Conservation (phyloP, 495 filamentous ascomycete species). For the Glonium stellatum region DNA sequence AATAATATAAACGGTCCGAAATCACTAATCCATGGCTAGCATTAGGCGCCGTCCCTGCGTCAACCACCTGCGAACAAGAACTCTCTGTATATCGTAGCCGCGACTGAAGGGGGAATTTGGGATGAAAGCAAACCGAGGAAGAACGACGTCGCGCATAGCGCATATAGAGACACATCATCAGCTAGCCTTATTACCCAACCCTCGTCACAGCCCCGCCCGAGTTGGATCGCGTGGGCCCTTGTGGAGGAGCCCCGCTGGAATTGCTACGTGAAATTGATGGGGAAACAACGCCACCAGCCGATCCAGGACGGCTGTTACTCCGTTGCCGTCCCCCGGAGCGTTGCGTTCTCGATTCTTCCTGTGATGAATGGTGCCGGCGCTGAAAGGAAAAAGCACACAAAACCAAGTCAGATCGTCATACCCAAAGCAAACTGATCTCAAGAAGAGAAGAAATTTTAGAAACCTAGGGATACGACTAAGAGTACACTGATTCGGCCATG, state of each 20-base stretch:
- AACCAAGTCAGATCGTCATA: constrained; percentile 26
- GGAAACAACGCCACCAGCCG: constrained; percentile 18
- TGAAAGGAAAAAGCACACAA: constrained; percentile 26
- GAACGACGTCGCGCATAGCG: constrained; percentile 1
- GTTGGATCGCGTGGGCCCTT: constrained; percentile 6
- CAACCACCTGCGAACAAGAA: neutral
- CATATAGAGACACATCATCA: neutral
- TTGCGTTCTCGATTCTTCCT: constrained; percentile 18
- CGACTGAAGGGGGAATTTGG: neutral
- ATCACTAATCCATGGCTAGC: neutral
- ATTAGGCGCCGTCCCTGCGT: neutral
- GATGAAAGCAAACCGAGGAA: constrained; percentile 1
- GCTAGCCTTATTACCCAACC: neutral
- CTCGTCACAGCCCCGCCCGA: constrained; percentile 13
- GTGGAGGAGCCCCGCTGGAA: constrained; percentile 1
- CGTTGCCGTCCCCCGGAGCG: constrained; percentile 20
- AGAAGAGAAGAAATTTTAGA: constrained; percentile 14
- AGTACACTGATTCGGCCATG: constrained; percentile 30
- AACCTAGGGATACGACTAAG: constrained; percentile 27
- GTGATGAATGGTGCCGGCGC: constrained; percentile 26
- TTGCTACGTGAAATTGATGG: constrained; percentile 16
- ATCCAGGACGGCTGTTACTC: constrained; percentile 29
- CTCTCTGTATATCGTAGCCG: neutral
- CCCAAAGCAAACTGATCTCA: constrained; percentile 22
- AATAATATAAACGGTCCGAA: neutral